Percentiles rank a stretch among this genome's conserved stretches.
Conservation (phyloP, 2,329 filamentous ascomycete species). For the Aspergillus sp. region DNA sequence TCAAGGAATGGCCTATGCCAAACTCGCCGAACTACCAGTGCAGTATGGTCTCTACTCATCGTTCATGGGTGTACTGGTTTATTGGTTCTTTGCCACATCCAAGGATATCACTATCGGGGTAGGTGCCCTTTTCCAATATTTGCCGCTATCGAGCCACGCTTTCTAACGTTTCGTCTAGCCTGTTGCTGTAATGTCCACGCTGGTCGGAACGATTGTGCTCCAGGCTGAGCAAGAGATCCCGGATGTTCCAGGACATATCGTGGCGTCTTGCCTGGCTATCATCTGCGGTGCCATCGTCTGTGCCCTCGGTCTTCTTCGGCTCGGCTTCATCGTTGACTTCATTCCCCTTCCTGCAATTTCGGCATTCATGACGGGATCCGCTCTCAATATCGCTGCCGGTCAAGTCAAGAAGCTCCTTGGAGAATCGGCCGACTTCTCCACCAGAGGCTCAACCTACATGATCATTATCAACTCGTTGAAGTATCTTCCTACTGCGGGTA, state of each 20-base stretch:
- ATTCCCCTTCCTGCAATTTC: constrained; percentile 89
- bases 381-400: constrained; percentile 81
- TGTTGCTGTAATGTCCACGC: constrained; percentile 91
- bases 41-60: constrained; percentile 92
- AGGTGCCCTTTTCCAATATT: constrained; percentile 41
- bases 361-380: constrained; percentile 96
- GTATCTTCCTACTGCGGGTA: constrained; percentile 63
- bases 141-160: not conserved
- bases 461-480: constrained; percentile 84
- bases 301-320: constrained; percentile 74
- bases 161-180: constrained; percentile 56
- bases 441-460: constrained; percentile 73
- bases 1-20: constrained; percentile 93
- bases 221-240: constrained; percentile 62
- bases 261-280: constrained; percentile 78
- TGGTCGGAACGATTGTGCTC: constrained; percentile 79
- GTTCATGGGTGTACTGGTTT: constrained; percentile 91
- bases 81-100: constrained; percentile 97
- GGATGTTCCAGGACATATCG: constrained; percentile 59
- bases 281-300: constrained; percentile 76
- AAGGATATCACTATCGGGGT: constrained; percentile 98
- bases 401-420: constrained; percentile 84
- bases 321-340: constrained; percentile 89
- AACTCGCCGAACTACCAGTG: constrained; percentile 74
- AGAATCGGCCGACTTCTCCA: constrained; percentile 66